Percentiles rank a stretch among this genome's conserved stretches.
These are phyloP conservation scores for Raphanus raphanistrum DNA, from an alignment of 345 rosid species.

Conservation along the genomic window DNA sequence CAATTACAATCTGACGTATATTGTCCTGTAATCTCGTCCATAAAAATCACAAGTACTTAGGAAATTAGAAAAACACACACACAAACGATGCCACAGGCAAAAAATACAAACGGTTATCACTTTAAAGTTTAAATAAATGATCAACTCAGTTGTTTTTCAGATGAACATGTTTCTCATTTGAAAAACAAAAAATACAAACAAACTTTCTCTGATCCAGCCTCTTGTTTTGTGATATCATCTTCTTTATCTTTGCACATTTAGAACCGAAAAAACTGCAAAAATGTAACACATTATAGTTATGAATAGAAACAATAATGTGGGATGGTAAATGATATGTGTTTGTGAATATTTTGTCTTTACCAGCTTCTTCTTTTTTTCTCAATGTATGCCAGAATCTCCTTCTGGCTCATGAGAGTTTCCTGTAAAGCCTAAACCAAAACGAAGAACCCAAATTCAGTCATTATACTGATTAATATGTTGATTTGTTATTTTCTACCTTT, in stretches of 20 bases:
- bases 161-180: conserved; percentile 26
- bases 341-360: conserved; percentile 32
- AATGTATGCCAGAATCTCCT: conserved; percentile 52
- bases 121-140: conserved; percentile 32
- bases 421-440: conserved; percentile 53
- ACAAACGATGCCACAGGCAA: conserved; percentile 31
- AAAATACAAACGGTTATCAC: conserved; percentile 18
- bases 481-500: not conserved
- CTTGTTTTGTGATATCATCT: conserved; percentile 22
- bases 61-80: conserved; percentile 11
- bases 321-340: not conserved
- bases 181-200: conserved; percentile 21
- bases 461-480: not conserved
- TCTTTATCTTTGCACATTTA: conserved; percentile 11
- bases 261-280: conserved; percentile 39
- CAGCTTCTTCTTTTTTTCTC: conserved; percentile 54
- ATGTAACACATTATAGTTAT: not conserved
- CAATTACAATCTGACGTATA: conserved; percentile 23
- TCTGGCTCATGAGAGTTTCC: conserved; percentile 44
- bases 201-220: conserved; percentile 17
- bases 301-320: not conserved
- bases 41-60: conserved; percentile 15
- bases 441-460: not conserved
- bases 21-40: not conserved
- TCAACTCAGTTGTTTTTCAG: conserved; percentile 32